Evolutionary conservation across 352 stramenopile genomes (phyloP).

Genomic region (Phytopythium kandeliae): DNA sequence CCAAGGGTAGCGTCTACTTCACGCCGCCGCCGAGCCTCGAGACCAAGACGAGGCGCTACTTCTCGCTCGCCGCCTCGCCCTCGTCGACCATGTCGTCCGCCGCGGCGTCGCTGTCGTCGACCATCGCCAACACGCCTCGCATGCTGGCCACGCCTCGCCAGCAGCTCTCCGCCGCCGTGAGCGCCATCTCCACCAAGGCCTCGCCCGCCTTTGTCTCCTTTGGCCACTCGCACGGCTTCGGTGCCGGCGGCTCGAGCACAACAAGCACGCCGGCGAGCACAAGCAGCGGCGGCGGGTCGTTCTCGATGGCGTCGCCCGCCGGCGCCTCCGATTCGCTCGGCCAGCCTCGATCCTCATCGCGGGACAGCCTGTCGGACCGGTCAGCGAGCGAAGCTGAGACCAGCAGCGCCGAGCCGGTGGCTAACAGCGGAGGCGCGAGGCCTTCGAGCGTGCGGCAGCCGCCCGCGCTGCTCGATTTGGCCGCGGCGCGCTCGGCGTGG

Average conservation of each 20-base stretch:
- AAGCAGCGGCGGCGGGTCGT: background rate
- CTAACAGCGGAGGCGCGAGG: background rate
- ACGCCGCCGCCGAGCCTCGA: conserved; percentile 63
- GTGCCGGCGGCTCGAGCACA: conserved; percentile 1
- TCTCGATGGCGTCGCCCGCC: conserved; percentile 1
- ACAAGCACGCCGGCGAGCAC: conserved; percentile 4
- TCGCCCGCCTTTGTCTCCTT: conserved; percentile 62
- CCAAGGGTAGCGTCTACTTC: conserved; percentile 46
- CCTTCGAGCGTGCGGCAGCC: background rate
- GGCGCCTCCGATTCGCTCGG: conserved; percentile 1
- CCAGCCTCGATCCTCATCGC: background rate
- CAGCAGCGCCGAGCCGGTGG: background rate
- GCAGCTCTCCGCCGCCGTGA: conserved; percentile 74
- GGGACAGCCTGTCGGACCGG: conserved; percentile 7
- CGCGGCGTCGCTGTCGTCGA: conserved; percentile 62
- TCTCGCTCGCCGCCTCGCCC: conserved; percentile 48
- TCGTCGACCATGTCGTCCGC: conserved; percentile 69
- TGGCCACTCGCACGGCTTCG: conserved; percentile 5
- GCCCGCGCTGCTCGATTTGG: conserved; percentile 1
- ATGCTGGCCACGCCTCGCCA: conserved; percentile 64
- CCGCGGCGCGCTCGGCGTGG: conserved; percentile 28
- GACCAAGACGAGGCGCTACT: conserved; percentile 58
- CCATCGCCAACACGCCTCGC: conserved; percentile 65
- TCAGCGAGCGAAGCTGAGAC: conserved; percentile 12
- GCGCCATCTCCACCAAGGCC: conserved; percentile 67